Evolutionary conservation across 805 yeast genomes (phyloP).

Genomic region (Scheffersomyces lignosus): DNA sequence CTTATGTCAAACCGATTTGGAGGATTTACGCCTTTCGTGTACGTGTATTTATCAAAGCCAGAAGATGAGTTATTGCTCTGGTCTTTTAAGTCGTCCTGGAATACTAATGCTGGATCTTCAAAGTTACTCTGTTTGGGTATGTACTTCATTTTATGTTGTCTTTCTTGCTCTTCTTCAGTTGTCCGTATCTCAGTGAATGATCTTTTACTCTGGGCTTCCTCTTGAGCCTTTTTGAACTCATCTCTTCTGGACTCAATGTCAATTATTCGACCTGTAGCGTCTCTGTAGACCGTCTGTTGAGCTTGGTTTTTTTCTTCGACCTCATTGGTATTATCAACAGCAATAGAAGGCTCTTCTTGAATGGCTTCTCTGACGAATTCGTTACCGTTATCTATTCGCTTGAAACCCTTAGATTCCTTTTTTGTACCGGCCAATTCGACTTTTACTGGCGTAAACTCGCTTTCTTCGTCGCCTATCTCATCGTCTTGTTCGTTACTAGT

Average conservation of each 20-base stretch:
- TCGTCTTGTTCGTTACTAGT: slow-evolving; percentile 6
- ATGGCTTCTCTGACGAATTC: slow-evolving; percentile 2
- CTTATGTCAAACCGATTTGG: slow-evolving; percentile 72
- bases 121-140: slow-evolving; percentile 2
- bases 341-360: slow-evolving; percentile 1
- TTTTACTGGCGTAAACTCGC: slow-evolving; percentile 23
- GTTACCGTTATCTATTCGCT: slow-evolving; percentile 33
- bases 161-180: slow-evolving; percentile 34
- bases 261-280: slow-evolving; percentile 55
- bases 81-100: slow-evolving; percentile 26
- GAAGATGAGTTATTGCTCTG: slow-evolving; percentile 11
- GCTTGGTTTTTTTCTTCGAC: too few relatives aligned
- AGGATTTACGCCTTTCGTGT: slow-evolving; percentile 49
- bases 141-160: slow-evolving; percentile 32
- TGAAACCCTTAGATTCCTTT: slow-evolving; percentile 31
- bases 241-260: slow-evolving; percentile 33
- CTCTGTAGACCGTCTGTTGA: slow-evolving; percentile 54
- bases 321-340: too few relatives aligned
- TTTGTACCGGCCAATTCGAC: slow-evolving; percentile 13
- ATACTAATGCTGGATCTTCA: slow-evolving; percentile 67
- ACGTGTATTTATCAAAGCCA: slow-evolving; percentile 24
- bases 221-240: slow-evolving; percentile 22
- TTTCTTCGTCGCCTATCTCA: slow-evolving; percentile 15
- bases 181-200: slow-evolving; percentile 21
- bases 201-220: slow-evolving; percentile 12